Percentiles rank a stretch among this genome's conserved stretches.
phyloP scores from a whole-genome alignment of 2,329 filamentous ascomycete genomes.

The Colletotrichum navitas region DNA sequence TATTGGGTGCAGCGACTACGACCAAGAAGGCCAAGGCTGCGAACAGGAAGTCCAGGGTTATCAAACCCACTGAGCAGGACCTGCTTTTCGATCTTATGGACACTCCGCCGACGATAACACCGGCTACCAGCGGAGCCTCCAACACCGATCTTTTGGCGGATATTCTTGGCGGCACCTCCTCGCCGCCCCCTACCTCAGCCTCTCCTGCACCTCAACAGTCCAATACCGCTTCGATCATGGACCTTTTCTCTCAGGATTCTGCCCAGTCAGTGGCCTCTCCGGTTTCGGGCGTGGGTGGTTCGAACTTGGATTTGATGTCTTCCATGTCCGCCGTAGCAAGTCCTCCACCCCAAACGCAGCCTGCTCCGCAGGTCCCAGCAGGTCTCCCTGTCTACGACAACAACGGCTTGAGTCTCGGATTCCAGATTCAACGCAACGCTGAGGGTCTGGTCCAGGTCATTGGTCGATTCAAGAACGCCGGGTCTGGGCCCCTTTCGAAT shows the following conservation, averaged over 20 bases:
- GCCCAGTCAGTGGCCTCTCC: constrained; percentile 46
- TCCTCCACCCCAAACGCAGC: constrained; percentile 44
- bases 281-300: constrained; percentile 50
- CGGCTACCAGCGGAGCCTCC: constrained; percentile 66
- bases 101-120: constrained; percentile 67
- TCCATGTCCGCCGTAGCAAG: constrained; percentile 59
- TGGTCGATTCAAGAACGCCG: constrained; percentile 86
- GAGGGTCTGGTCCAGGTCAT: constrained; percentile 84
- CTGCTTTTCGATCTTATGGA: constrained; percentile 94
- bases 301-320: constrained; percentile 64
- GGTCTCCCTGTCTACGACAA: constrained; percentile 85
- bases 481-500: constrained; percentile 73
- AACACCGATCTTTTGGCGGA: constrained; percentile 92
- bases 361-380: constrained; percentile 58
- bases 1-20: constrained; percentile 81
- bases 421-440: constrained; percentile 86
- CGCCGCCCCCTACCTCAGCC: constrained; percentile 55
- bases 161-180: constrained; percentile 83
- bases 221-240: constrained; percentile 84
- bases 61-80: constrained; percentile 91
- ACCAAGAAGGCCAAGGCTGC: constrained; percentile 73
- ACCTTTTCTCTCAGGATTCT: constrained; percentile 73
- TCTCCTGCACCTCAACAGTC: constrained; percentile 68
- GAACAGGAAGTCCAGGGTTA: constrained; percentile 80
- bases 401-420: constrained; percentile 83